Base-by-base conservation (phyloP, 2,329 filamentous ascomycete species). In the Cladosporium halotolerans region DNA sequence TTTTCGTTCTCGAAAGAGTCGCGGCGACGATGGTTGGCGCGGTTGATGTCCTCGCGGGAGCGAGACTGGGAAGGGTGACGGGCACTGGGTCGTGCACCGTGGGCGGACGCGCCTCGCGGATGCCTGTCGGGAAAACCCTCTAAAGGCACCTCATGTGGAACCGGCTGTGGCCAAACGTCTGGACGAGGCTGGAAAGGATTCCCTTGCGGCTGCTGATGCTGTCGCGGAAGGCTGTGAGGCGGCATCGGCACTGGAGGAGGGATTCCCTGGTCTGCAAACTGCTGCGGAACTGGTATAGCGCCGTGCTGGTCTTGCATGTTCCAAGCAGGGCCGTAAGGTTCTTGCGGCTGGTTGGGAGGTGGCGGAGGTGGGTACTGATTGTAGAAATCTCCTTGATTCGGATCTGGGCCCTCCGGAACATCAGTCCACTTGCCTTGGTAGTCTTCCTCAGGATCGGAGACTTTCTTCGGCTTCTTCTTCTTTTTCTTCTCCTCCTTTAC, bases 121-220 rank as follows among this genome's bases (percentile, higher is more conserved):
- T 36, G 48, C 11, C 42, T 19, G 40, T 44, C 19, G 19, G 31
- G 11, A 3, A 32, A 44, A 28, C 13, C n/a, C 6, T 44, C 40
- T 28, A 43, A 28, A 6, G 45, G 23, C 23, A 28, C 23, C 23
- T 28, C n/a, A 33, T 47, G 14, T 11, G 48, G 31, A 9, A 44
- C 16, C 23, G 39, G 14, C 18, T 51, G 40, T 9, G 48, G 39
- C 10, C 33, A 45, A 34, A 45, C n/a, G 13, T 38, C 19, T 18
- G 45, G 45, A 18, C 44, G 28, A 4, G 49, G 33, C 33, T 52
- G 49, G 19, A 52, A 52, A 10, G 49, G 40, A 38, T 52, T 7
- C 18, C 13, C 13, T 9, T 13, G 36, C n/a, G 10, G 34, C 10
- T 36, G n/a, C 3, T 47, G 33, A 13, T 36, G 36, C 9, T 43